Base-by-base conservation (phyloP, 306 rosid species). In the Geum urbanum region DNA sequence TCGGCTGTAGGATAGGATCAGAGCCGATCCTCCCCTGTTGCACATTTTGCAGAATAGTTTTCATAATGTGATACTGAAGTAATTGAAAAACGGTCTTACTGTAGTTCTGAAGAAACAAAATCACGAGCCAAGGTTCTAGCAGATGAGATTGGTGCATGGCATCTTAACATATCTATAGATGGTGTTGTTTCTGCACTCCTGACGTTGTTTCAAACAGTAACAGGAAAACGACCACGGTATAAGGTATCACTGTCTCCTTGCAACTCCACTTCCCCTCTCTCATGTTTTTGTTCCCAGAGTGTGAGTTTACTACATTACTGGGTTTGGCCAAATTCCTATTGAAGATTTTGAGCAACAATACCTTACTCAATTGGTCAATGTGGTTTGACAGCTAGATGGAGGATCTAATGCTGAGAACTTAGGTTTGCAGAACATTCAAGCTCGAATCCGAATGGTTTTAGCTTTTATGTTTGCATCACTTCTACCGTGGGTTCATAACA, bases 401-500 rank as follows among this genome's bases (percentile, higher is more conserved):
- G 96, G 97, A 81, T 88, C 99, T 63, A 91, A 91, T 74, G 68
- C 73, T 47, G 95, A 90, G 79, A 94, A 94, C 80, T 79, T 94
- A 73, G 84, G 95, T 77, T 78, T 94, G 80, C 97, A 94, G 67
- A 94, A 94, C 80, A 94, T 94, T 80, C 99, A 91, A 82, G 97
- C 97, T 74, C 81, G 96, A 81, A 87, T 91, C 32, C 87, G 97
- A 73, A 94, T 94, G 99, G 91, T 94, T 70, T 82, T 94, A 61
- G 99, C 99, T 83, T 94, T 91, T 82, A 94, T 91, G 99, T 76
- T 86, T 62, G 99, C 99, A 0, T 94, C 96, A 55, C 97, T 94
- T 55, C 82, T 91, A 83, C 97, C 99, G 69, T 94, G 97, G 99
- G 99, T 94, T 82, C 97, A 94, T 77, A 83, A 27, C 68, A 91